Conservation (phyloP, 129 eudicot genomes). For the Calendula officinalis region DNA sequence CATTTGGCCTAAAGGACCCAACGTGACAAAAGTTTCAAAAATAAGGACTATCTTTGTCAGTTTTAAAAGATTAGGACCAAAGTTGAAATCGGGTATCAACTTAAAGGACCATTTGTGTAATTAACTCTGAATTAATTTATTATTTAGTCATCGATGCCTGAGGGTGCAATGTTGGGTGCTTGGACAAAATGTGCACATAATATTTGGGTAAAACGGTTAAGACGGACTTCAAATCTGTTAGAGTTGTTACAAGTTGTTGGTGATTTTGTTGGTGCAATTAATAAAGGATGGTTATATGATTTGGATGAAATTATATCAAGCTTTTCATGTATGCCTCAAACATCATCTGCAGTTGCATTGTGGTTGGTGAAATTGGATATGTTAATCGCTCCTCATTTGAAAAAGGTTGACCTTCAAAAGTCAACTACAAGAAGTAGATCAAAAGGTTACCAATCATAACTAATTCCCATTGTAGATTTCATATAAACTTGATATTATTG, state of each 20-base stretch:
- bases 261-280: conserved; percentile 79
- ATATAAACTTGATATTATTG: no score
- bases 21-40: no score
- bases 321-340: conserved; percentile 68
- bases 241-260: conserved; percentile 73
- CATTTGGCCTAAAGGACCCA: no score
- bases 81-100: no score
- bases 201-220: conserved; percentile 78
- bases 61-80: no score
- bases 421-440: conserved; percentile 31
- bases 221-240: conserved; percentile 65
- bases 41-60: no score
- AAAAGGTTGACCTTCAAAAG: conserved; percentile 26
- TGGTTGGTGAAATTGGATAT: conserved; percentile 87
- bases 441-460: conserved; percentile 27
- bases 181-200: conserved; percentile 87
- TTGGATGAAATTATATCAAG: conserved; percentile 36
- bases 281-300: conserved; percentile 52
- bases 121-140: no score
- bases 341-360: conserved; percentile 82
- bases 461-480: no score
- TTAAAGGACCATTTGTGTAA: no score
- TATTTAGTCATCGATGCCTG: conserved; percentile 75
- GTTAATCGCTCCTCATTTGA: conserved; percentile 51
- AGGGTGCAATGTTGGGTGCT: conserved; percentile 69